Evolutionary conservation across 495 filamentous ascomycete genomes (phyloP), one percentile per base, ranked within the genome.

Genomic region (Talaromyces adpressus): DNA sequence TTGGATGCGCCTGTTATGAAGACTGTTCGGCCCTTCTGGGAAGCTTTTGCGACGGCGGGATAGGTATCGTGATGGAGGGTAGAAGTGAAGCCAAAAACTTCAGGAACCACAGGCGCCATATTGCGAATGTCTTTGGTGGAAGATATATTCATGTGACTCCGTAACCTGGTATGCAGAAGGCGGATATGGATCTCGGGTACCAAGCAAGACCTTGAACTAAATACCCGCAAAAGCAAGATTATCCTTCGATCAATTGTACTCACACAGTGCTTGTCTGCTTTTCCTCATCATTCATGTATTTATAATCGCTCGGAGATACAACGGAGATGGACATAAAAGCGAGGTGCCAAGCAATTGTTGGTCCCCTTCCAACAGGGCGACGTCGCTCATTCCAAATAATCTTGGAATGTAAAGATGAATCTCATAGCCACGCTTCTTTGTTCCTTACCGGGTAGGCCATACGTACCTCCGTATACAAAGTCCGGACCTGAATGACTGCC

Each of bases 1-100:
- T 73, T 78, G n/a, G 75, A 78, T 0, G 79, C 82, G 1, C 82
- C 81, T 7, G 72, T 81, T 60, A 84, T 76, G 62, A 85, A 69
- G 45, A 83, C 72, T 3, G 68, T 67, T 52, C 79, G 78, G 7
- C 75, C 76, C 3, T 52, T 61, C 9, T 77, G 70, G 18, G 77
- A 52, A 9, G 68, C 65, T 11, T 71, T 74, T 29, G 57, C n/a
- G 62, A 82, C 83, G 25, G 70, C 73, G 5, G 78, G 76, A 66
- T 84, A 83, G 30, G 79, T 79, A 58, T 82, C 77, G 30, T 64
- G 59, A 56, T 78, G 75, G 18, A n/a, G 7, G 59, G 25, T 61
- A 12, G 59, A 45, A 7, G 59, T 61, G 25, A 61, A 61, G 9
- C 22, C 45, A 8, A 47, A 18, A 7, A 32, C 56, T 58, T 22